phyloP scores from a whole-genome alignment of 2,329 filamentous ascomycete species.

The Rhynchosporium graminicola region DNA sequence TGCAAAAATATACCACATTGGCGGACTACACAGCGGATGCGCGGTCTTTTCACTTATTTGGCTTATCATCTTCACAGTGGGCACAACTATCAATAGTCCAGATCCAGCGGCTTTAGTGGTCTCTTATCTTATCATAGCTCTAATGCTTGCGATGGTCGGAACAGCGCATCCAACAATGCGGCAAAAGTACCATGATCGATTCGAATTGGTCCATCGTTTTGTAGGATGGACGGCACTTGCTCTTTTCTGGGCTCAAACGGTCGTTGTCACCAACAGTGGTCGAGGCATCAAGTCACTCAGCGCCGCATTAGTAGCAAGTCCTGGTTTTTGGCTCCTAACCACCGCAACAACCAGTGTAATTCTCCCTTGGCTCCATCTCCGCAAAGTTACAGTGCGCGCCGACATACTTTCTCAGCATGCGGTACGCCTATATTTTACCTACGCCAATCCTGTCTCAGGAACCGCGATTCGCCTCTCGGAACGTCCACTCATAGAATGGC shows the following conservation, averaged over 20 bases:
- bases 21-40: conserved; percentile 55
- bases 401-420: conserved; percentile 73
- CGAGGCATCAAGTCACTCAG: conserved; percentile 39
- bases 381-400: conserved; percentile 64
- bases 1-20: conserved; percentile 55
- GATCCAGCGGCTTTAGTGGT: conserved; percentile 45
- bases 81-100: conserved; percentile 46
- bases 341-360: conserved; percentile 65
- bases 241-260: conserved; percentile 64
- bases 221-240: conserved; percentile 68
- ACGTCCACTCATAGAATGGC: conserved; percentile 68
- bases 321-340: conserved; percentile 68
- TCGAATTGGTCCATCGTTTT: conserved; percentile 72
- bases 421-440: conserved; percentile 67
- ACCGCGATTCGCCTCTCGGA: conserved; percentile 61
- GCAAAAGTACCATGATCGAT: conserved; percentile 63
- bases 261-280: conserved; percentile 54
- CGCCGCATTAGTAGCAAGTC: conserved; percentile 47
- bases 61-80: conserved; percentile 45
- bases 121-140: conserved; percentile 57
- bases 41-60: conserved; percentile 51
- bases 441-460: conserved; percentile 59
- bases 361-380: conserved; percentile 72
- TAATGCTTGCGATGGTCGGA: conserved; percentile 60
- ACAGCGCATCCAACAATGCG: conserved; percentile 67